Base-by-base conservation (phyloP, 192 early-diverging fungal species). In the Coemansia sp. region DNA sequence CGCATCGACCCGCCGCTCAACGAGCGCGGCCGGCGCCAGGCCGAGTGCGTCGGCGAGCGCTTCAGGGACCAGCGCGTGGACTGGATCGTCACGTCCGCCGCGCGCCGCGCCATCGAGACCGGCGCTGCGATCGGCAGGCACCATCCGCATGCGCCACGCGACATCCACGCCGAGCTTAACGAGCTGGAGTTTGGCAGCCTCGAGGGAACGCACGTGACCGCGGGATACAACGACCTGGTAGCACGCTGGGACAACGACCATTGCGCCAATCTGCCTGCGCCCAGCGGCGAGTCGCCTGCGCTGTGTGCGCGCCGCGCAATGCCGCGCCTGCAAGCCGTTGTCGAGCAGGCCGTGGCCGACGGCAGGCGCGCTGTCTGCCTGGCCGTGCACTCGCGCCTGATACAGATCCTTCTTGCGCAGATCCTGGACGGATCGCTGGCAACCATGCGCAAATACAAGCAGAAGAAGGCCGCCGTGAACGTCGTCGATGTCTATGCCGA, bases 1-100 rank as follows among this genome's bases (percentile, higher is more conserved):
- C 70, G 71, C 48, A 56, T 80, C 36, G 64, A 80, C 53, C 70
- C 77, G 20, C 77, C 77, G 25, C 71, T 80, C 40, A 80, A 80
- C 57, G 67, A 70, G 27, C 63, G 61, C 38, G 77, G 77, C 31
- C 50, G 29, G 37, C 42, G n/a, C 9, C 77, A 80, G 59, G 77
- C 71, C 0, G 52, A 27, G 17, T 63, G 48, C 53, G 56, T 74
- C 23, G 77, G 77, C 0, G 27, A 65, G 52, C 77, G 67, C 38
- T 74, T 80, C 50, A 44, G 41, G 34, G 8, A 29, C 22, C 27
- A 45, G 20, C 42, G 56, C n/a, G 64, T 80, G 17, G 70, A 80
- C 62, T 70, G 71, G 77, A 34, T 80, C 4, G 67, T 80, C 52
- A 74, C 72, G 14, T 75, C 63, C 22, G 42, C 64, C 15, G 54